phyloP scores from a whole-genome alignment of 1,139 yeast species.

The Candida neerlandica region DNA sequence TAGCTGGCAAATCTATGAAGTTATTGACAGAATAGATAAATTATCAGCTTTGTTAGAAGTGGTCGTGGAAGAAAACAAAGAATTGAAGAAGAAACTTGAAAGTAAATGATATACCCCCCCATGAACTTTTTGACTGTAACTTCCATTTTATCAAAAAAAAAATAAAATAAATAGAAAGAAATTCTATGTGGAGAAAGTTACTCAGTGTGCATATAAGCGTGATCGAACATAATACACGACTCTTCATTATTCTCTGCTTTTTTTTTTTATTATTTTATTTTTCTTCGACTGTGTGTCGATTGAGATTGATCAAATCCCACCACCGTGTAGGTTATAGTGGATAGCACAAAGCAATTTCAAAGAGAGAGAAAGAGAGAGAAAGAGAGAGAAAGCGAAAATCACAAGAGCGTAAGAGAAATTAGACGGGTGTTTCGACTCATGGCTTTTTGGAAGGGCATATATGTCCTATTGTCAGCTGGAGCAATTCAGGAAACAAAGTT shows the following conservation, averaged over 20 bases:
- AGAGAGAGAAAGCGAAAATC: too few species aligned
- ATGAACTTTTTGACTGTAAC: neutral
- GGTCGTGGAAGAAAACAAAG: conserved; percentile 46
- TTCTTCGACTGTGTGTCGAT: neutral
- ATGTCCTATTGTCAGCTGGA: too few species aligned
- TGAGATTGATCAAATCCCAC: neutral
- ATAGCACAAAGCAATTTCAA: neutral
- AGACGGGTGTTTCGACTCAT: too few species aligned
- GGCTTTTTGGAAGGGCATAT: too few species aligned
- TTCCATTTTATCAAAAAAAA: neutral
- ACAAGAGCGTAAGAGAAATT: too few species aligned
- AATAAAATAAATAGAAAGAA: neutral
- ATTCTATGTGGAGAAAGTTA: conserved; percentile 2
- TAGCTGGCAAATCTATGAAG: conserved; percentile 65
- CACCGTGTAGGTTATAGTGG: conserved; percentile 1
- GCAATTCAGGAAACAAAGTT: neutral
- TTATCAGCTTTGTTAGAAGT: conserved; percentile 44
- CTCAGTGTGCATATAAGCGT: conserved; percentile 1
- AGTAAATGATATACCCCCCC: conserved; percentile 6
- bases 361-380: neutral
- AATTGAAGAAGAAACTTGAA: conserved; percentile 26
- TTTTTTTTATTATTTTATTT: neutral
- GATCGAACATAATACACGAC: neutral
- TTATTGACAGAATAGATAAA: conserved; percentile 52
- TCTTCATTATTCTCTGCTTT: neutral